phyloP scores from a whole-genome alignment of 805 yeast species.

The Candida methanosorbosa region DNA sequence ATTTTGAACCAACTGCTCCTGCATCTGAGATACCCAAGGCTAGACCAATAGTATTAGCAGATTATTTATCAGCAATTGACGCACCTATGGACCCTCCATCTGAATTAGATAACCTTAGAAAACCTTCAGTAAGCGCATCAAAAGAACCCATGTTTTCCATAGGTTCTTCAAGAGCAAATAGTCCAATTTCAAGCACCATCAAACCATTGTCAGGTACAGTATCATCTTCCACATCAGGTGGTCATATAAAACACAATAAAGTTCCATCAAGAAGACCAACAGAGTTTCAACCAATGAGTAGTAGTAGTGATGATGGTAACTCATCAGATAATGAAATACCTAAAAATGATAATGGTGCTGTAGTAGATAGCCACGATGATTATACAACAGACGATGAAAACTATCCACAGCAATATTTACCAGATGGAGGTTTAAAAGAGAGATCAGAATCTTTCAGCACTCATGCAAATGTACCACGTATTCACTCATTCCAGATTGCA shows the following conservation, averaged over 20 bases:
- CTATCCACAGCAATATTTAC: not conserved
- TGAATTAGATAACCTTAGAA: slow-evolving; percentile 1
- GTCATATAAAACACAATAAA: slow-evolving; percentile 14
- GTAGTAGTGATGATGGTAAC: slow-evolving; percentile 31
- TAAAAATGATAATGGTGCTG: too few species aligned
- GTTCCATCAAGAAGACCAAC: slow-evolving; percentile 36
- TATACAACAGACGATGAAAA: not conserved
- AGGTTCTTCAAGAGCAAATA: slow-evolving; percentile 25
- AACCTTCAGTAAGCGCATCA: slow-evolving; percentile 1
- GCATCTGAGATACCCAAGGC: slow-evolving; percentile 62
- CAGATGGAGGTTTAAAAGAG: slow-evolving; percentile 4
- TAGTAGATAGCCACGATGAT: too few species aligned
- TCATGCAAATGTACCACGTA: slow-evolving; percentile 30
- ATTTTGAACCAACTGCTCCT: slow-evolving; percentile 58
- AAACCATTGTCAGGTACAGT: not conserved
- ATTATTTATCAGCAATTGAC: slow-evolving; percentile 59
- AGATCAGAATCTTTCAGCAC: slow-evolving; percentile 20
- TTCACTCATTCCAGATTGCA: slow-evolving; percentile 62
- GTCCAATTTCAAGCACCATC: slow-evolving; percentile 7
- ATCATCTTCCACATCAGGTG: not conserved
- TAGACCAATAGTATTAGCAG: slow-evolving; percentile 75
- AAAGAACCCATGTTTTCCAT: slow-evolving; percentile 8
- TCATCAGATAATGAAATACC: slow-evolving; percentile 1
- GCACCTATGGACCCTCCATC: slow-evolving; percentile 59
- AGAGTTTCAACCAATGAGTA: slow-evolving; percentile 49